A percentile compares a stretch with the other conserved stretches of the same genome.
Conservation (phyloP, 129 eudicot species). For the Kitagawia praeruptora region DNA sequence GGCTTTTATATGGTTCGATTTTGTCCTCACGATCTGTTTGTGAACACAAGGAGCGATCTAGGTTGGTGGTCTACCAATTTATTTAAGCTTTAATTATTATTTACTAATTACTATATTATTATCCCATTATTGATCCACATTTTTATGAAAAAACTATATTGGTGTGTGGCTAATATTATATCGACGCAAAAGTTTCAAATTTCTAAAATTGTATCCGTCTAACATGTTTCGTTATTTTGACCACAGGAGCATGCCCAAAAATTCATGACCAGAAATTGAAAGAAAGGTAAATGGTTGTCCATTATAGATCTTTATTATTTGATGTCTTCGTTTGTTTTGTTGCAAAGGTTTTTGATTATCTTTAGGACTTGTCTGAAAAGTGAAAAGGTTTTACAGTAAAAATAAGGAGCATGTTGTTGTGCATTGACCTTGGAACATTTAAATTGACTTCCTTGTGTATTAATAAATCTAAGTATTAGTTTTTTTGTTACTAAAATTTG, state of each 20-base stretch:
- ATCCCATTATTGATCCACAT: not conserved
- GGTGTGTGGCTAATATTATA: not conserved
- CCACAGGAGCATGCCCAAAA: conserved; percentile 73
- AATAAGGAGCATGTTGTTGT: not conserved
- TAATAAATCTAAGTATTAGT: not conserved
- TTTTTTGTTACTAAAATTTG: not conserved
- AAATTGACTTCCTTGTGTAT: not conserved
- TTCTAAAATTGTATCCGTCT: not conserved
- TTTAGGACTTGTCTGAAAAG: not conserved
- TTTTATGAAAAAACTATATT: not conserved
- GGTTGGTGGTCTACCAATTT: conserved; percentile 32
- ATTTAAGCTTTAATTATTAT: not conserved
- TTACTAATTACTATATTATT: not conserved
- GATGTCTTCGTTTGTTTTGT: not conserved
- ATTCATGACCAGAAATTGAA: conserved; percentile 89
- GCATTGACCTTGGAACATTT: conserved; percentile 1
- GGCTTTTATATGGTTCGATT: conserved; percentile 84
- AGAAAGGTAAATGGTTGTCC: conserved; percentile 55
- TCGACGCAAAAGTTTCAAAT: not conserved
- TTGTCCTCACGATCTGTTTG: conserved; percentile 94
- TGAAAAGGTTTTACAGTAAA: not conserved
- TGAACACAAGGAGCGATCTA: conserved; percentile 88
- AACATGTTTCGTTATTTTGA: not conserved
- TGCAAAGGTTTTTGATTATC: not conserved
- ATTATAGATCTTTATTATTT: not conserved